A percentile compares a stretch with the other conserved stretches of the same genome.
Evolutionary conservation across 371 early-diverging fungal genomes (phyloP).

Genomic region (Mycotypha africana): DNA sequence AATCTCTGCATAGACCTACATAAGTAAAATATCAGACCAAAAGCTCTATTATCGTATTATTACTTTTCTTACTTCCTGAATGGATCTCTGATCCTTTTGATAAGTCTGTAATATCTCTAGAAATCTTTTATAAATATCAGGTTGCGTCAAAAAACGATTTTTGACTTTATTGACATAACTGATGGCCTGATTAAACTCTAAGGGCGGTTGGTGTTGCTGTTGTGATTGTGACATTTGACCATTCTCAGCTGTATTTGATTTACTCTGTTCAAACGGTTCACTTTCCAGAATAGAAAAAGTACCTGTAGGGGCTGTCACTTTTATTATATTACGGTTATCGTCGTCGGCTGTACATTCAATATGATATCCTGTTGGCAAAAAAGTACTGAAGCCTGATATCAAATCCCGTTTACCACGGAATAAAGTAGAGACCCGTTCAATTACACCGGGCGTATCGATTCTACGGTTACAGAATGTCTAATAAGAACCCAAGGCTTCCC

Average conservation of each 20-base stretch:
- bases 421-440: conserved; percentile 90
- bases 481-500: too few species aligned
- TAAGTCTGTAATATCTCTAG: conserved; percentile 91
- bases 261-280: background rate
- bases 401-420: conserved; percentile 91
- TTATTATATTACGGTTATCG: conserved; percentile 43
- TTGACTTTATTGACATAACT: conserved; percentile 97
- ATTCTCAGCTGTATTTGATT: conserved; percentile 2
- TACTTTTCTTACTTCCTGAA: conserved; percentile 88
- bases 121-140: conserved; percentile 88
- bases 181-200: conserved; percentile 96
- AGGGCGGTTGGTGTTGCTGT: conserved; percentile 26
- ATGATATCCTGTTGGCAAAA: conserved; percentile 94
- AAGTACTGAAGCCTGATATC: conserved; percentile 98
- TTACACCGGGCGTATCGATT: conserved; percentile 98
- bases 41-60: too few species aligned
- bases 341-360: conserved; percentile 76
- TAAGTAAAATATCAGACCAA: too few species aligned
- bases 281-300: too few species aligned
- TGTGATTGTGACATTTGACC: background rate
- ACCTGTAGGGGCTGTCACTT: conserved; percentile 65
- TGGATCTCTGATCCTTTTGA: conserved; percentile 85
- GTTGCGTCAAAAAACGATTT: conserved; percentile 77
- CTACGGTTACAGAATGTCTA: conserved; percentile 19
- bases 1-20: conserved; percentile 67